Percentiles rank a stretch among this genome's conserved stretches.
Conservation (phyloP, 2,329 filamentous ascomycete genomes). For the Penicillium rolfsii region DNA sequence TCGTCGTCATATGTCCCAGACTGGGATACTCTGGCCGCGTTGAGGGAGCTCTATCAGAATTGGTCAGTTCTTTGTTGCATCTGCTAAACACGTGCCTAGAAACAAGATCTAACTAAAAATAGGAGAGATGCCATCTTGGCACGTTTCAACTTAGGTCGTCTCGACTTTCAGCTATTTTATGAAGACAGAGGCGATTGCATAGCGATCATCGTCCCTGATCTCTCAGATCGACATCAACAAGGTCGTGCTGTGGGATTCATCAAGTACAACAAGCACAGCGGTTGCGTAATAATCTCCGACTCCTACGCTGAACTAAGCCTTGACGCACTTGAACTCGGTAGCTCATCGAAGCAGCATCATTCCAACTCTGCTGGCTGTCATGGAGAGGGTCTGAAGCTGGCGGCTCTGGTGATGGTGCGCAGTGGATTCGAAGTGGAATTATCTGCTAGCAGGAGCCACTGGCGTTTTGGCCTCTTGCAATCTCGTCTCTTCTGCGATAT, state of each 20-base stretch:
- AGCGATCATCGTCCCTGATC: background rate
- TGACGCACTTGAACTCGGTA: background rate
- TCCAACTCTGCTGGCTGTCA: constrained; percentile 3
- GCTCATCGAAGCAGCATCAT: background rate
- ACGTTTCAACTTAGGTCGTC: background rate
- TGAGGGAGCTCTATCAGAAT: background rate
- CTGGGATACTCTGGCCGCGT: background rate
- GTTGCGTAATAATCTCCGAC: background rate
- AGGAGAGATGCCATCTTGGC: background rate
- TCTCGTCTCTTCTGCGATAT: background rate
- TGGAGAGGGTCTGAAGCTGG: background rate
- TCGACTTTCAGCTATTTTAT: background rate
- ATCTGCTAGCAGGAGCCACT: background rate
- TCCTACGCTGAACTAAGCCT: background rate
- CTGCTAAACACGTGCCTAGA: background rate
- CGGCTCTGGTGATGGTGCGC: constrained; percentile 3
- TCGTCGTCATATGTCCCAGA: background rate
- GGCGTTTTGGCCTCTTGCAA: background rate
- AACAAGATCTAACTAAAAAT: background rate
- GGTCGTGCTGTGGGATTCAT: background rate
- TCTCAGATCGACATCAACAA: background rate
- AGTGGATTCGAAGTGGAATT: background rate
- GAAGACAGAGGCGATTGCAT: background rate
- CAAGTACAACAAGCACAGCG: background rate
- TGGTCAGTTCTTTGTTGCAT: background rate